A percentile compares a stretch with the other conserved stretches of the same genome.
Evolutionary conservation across 2,329 filamentous ascomycete genomes (phyloP).

Genomic region (Trichophyton verrucosum): DNA sequence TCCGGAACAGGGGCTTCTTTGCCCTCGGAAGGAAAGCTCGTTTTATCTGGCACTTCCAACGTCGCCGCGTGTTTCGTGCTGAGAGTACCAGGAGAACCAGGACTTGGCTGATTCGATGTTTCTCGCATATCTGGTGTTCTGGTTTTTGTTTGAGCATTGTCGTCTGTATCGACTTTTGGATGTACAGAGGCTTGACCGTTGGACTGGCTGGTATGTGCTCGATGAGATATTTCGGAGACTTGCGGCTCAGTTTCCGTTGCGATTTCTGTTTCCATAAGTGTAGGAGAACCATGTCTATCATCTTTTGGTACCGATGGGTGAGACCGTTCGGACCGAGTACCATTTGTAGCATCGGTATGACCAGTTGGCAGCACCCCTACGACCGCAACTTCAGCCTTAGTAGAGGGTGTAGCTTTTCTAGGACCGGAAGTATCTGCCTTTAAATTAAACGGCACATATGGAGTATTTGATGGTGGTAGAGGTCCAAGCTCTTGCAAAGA

Average conservation of each 20-base stretch:
- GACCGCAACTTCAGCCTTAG: not conserved
- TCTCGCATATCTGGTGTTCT: not conserved
- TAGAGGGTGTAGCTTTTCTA: not conserved
- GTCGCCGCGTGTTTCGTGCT: not conserved
- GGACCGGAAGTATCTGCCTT: not conserved
- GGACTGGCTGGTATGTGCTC: not conserved
- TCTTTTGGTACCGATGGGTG: not conserved
- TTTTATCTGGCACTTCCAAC: not conserved
- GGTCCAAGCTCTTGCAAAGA: not conserved
- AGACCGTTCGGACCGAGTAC: not conserved
- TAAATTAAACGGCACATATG: not conserved
- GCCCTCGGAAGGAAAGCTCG: not conserved
- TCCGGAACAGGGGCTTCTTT: not conserved
- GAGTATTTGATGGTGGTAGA: not conserved
- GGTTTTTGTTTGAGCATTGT: not conserved
- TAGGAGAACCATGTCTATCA: not conserved
- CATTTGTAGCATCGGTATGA: not conserved
- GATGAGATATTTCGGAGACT: not conserved
- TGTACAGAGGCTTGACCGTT: not conserved
- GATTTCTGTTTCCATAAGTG: not conserved
- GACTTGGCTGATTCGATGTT: not conserved
- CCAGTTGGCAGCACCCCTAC: not conserved
- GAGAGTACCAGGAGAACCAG: not conserved
- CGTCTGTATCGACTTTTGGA: not conserved
- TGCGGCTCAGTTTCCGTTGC: not conserved